Percentiles rank a stretch among this genome's conserved stretches.
These are phyloP conservation scores for Malus hybrid DNA, from an alignment of 331 rosid species.

Conservation along the genomic window DNA sequence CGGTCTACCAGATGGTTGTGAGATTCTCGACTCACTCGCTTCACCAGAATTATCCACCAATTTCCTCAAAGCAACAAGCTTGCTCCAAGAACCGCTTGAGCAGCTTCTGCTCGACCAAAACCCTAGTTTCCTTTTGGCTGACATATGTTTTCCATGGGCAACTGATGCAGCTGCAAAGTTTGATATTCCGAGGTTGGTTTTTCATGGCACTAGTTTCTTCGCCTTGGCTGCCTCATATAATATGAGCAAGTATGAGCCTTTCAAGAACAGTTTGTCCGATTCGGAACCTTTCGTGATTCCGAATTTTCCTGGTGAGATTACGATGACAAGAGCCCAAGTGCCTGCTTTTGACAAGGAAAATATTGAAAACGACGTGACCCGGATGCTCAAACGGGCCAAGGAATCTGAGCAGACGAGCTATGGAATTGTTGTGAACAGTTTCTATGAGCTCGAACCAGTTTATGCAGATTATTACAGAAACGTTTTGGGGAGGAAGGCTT, in stretches of 20 bases:
- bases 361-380: slow-evolving; percentile 3
- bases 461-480: not conserved
- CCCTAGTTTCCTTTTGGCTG: slow-evolving; percentile 37
- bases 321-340: not conserved
- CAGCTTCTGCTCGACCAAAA: slow-evolving; percentile 9
- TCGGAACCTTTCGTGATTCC: not conserved
- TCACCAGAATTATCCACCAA: not conserved
- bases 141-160: slow-evolving; percentile 9
- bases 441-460: slow-evolving; percentile 17
- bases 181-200: slow-evolving; percentile 11
- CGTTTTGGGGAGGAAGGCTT: not conserved
- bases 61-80: not conserved
- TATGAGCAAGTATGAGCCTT: not conserved
- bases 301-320: not conserved
- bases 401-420: slow-evolving; percentile 7
- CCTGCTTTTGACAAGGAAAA: not conserved
- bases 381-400: too few species aligned
- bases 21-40: not conserved
- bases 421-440: slow-evolving; percentile 13
- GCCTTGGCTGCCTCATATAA: not conserved
- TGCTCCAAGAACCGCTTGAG: slow-evolving; percentile 18
- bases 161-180: not conserved
- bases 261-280: not conserved
- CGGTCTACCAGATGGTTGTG: not conserved
- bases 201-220: not conserved